Base-by-base conservation (phyloP, 2,329 filamentous ascomycete species). In the Dactylellina haptotyla region DNA sequence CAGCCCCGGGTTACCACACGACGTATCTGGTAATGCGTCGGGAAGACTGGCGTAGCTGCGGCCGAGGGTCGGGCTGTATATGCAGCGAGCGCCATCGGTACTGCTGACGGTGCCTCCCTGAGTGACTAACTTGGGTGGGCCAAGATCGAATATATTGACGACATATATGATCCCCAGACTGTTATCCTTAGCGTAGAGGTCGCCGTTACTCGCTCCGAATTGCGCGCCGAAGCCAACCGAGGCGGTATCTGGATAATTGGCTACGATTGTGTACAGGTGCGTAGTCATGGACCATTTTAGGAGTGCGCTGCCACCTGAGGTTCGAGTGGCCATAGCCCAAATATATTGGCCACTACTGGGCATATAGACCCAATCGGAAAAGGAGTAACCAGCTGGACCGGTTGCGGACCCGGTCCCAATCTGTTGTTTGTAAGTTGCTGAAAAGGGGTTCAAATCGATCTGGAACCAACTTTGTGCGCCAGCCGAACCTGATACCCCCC, bases 331-430 rank as follows among this genome's bases (percentile, higher is more conserved):
- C 9, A 59, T 4, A 1, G 37, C 5, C 54, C 54, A 59, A 4
- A 59, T 9, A 14, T 28, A 45, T 4, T 59, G 9, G 1, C 54
- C 54, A 20, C 37, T 25, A n/a, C 37, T 14, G 6, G 54, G 54
- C 12, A 59, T 59, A 46, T 59, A 59, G 16, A n/a, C 14, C 54
- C 54, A 59, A 34, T 59, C 54, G 39, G 41, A 37, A 30, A 46
- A 46, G 3, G 16, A 18, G 14, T 34, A 14, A 20, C 23, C 14
- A 14, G 41, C 39, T 2, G 20, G 20, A 18, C 2, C 9, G 39
- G 20, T 20, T 10, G 37, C 26, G 32, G 32, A 6, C 32, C 54
- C 54, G 4, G 54, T 30, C 3, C 23, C 37, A 18, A 59, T 39
- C 10, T 46, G n/a, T 16, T 18, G 32, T 18, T 9, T 39, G n/a